Evolutionary conservation across 306 rosid genomes (phyloP).

Genomic region (Sesbania bispinosa): DNA sequence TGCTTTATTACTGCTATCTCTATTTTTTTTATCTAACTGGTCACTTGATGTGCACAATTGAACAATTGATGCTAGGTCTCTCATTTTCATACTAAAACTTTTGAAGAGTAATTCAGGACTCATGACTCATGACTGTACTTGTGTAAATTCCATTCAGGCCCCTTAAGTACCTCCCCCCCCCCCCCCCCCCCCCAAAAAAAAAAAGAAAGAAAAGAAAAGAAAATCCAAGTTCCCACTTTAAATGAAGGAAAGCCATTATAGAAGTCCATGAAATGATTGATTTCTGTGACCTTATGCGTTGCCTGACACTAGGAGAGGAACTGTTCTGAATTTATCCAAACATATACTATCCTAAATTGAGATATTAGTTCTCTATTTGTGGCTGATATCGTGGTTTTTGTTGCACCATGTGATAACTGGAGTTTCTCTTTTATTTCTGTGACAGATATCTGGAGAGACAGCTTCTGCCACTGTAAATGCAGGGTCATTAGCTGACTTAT

Average conservation of each 20-base stretch:
- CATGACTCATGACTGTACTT: not conserved
- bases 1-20: not conserved
- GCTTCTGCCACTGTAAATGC: constrained; percentile 91
- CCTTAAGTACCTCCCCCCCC: too few species aligned
- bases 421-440: constrained; percentile 1
- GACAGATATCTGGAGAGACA: constrained; percentile 87
- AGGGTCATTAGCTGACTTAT: constrained; percentile 79
- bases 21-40: not conserved
- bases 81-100: not conserved
- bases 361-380: not conserved
- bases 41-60: not conserved
- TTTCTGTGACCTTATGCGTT: not conserved
- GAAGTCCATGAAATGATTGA: not conserved
- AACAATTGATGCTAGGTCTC: not conserved
- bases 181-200: too few species aligned
- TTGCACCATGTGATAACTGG: not conserved
- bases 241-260: too few species aligned
- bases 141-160: not conserved
- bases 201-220: too few species aligned
- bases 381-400: not conserved
- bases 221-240: too few species aligned
- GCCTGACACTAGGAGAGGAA: too few species aligned
- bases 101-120: not conserved
- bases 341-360: not conserved
- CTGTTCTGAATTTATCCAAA: too few species aligned